A percentile compares a stretch with the other conserved stretches of the same genome.
phyloP scores from a whole-genome alignment of 257 asterid genomes.

The Plantago elongata region DNA sequence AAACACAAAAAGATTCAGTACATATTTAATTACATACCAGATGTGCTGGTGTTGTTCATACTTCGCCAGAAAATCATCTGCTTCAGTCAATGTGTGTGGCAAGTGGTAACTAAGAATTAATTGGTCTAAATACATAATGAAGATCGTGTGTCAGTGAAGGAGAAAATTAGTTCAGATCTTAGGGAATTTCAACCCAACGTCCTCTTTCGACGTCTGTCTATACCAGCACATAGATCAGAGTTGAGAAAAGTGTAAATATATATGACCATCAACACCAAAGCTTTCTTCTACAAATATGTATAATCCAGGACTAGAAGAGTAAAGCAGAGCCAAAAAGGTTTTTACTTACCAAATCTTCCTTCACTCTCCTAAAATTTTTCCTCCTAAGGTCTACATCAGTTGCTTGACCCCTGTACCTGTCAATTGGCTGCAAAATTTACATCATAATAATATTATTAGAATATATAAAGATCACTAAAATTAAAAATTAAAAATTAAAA shows the following conservation, averaged over 20 bases:
- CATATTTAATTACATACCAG: neutral
- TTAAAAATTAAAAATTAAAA: neutral
- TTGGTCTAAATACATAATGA: neutral
- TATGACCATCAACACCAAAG: no score
- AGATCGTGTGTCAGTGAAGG: neutral
- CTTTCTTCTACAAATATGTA: no score
- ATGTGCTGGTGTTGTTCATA: neutral
- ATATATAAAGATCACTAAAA: neutral
- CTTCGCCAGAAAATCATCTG: neutral
- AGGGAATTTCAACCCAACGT: neutral
- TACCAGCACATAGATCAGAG: no score
- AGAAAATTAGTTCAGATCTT: neutral
- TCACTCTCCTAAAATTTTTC: conserved; percentile 71
- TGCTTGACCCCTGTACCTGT: conserved; percentile 94
- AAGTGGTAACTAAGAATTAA: neutral
- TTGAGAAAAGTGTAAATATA: no score
- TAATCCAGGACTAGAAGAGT: neutral
- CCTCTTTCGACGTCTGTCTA: neutral
- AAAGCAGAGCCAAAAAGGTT: conserved; percentile 17
- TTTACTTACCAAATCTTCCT: conserved; percentile 65
- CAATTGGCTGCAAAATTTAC: conserved; percentile 67
- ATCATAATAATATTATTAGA: neutral
- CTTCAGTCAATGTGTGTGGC: neutral
- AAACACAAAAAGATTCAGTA: conserved; percentile 9
- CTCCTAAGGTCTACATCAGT: conserved; percentile 85